Percentiles rank a stretch among this genome's conserved stretches.
phyloP scores from a whole-genome alignment of 345 rosid genomes.

The Salix caprea region DNA sequence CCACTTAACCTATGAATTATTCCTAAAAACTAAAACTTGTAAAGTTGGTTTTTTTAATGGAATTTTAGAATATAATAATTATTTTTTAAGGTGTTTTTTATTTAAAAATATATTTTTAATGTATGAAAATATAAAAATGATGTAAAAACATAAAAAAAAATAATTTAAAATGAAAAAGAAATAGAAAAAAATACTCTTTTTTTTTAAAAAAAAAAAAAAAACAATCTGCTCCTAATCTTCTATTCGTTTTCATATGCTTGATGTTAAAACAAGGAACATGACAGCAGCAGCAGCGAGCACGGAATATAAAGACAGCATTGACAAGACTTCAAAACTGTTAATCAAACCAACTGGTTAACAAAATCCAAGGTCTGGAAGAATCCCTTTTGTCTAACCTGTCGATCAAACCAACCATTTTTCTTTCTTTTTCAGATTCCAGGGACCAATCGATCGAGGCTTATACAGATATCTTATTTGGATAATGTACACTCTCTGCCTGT shows the following conservation, averaged over 20 bases:
- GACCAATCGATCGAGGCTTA: slow-evolving; percentile 22
- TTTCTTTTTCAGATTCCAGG: neutral
- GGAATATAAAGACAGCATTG: slow-evolving; percentile 10
- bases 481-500: neutral
- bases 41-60: neutral
- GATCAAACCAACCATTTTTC: slow-evolving; percentile 46
- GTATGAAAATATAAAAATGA: too few relatives aligned
- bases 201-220: too few relatives aligned
- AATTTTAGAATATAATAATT: too few relatives aligned
- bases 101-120: too few relatives aligned
- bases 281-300: slow-evolving; percentile 1
- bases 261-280: neutral
- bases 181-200: too few relatives aligned
- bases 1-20: neutral
- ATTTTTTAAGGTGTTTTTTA: too few relatives aligned
- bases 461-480: slow-evolving; percentile 13
- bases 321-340: slow-evolving; percentile 15
- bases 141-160: too few relatives aligned
- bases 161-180: too few relatives aligned
- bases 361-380: slow-evolving; percentile 4
- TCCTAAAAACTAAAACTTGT: neutral
- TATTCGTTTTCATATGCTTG: neutral
- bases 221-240: neutral
- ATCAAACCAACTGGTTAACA: slow-evolving; percentile 36
- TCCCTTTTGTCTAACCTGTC: slow-evolving; percentile 19